phyloP scores from a whole-genome alignment of 148 eudicot genomes.

The Nepenthes gracilis region DNA sequence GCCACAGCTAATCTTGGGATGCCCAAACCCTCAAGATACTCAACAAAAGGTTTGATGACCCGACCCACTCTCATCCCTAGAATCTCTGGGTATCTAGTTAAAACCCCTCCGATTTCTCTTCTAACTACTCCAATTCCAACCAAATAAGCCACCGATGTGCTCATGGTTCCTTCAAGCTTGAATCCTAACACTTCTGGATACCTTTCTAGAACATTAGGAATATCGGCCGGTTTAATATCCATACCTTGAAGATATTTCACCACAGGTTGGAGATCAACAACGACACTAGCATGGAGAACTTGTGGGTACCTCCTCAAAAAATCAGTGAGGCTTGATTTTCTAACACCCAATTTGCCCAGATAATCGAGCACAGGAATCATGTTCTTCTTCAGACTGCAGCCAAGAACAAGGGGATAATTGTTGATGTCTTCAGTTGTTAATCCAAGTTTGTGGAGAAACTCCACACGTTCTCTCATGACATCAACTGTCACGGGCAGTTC shows the following conservation, averaged over 20 bases:
- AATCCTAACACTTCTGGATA: constrained; percentile 94
- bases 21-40: constrained; percentile 73
- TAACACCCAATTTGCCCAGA: constrained; percentile 88
- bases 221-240: constrained; percentile 62
- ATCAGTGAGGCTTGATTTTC: constrained; percentile 65
- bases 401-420: constrained; percentile 94
- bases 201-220: constrained; percentile 75
- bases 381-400: constrained; percentile 98
- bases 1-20: constrained; percentile 69
- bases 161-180: constrained; percentile 99
- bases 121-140: constrained; percentile 91
- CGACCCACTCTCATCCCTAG: constrained; percentile 94
- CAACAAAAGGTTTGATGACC: constrained; percentile 85
- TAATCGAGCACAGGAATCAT: constrained; percentile 97
- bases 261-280: constrained; percentile 88
- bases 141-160: constrained; percentile 96
- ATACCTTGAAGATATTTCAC: constrained; percentile 87
- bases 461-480: constrained; percentile 91
- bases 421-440: constrained; percentile 86
- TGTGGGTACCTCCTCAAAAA: constrained; percentile 81
- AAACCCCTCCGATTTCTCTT: constrained; percentile 73
- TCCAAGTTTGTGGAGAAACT: constrained; percentile 80
- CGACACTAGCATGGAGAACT: constrained; percentile 94
- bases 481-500: constrained; percentile 95
- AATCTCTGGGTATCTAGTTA: constrained; percentile 79